Conservation (phyloP, 768 basidiomycete species). For the Suillus spraguei region DNA sequence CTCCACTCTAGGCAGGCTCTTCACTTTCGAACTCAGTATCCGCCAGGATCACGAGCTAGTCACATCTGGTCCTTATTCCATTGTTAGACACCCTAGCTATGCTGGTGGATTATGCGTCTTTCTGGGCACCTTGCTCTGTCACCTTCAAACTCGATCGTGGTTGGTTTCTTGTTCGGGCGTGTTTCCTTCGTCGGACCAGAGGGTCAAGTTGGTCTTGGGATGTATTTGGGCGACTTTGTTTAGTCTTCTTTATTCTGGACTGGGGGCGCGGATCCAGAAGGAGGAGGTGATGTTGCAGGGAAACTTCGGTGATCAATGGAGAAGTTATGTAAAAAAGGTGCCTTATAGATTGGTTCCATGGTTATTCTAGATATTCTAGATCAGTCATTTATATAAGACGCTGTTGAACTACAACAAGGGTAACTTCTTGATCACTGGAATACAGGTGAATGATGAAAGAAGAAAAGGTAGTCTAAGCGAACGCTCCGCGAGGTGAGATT, state of each 20-base stretch:
- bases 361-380: conserved; percentile 1
- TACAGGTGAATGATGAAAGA: too few species aligned
- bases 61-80: conserved; percentile 40
- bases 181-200: conserved; percentile 3
- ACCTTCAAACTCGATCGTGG: conserved; percentile 13
- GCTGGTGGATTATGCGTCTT: conserved; percentile 10
- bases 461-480: too few species aligned
- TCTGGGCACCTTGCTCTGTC: conserved; percentile 9
- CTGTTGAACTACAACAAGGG: neutral
- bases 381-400: neutral
- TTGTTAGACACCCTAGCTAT: conserved; percentile 42
- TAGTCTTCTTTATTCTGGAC: neutral
- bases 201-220: conserved; percentile 1
- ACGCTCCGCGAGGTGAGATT: neutral
- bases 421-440: neutral
- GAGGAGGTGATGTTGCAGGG: conserved; percentile 16
- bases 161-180: conserved; percentile 12
- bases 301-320: conserved; percentile 18
- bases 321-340: conserved; percentile 7
- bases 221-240: neutral
- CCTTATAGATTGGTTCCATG: conserved; percentile 17
- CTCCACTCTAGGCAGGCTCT: conserved; percentile 35
- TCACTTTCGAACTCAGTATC: conserved; percentile 44
- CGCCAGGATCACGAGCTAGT: conserved; percentile 38
- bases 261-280: conserved; percentile 17